Evolutionary conservation across 106 monocot genomes (phyloP).

Genomic region (Gastrodia elata): DNA sequence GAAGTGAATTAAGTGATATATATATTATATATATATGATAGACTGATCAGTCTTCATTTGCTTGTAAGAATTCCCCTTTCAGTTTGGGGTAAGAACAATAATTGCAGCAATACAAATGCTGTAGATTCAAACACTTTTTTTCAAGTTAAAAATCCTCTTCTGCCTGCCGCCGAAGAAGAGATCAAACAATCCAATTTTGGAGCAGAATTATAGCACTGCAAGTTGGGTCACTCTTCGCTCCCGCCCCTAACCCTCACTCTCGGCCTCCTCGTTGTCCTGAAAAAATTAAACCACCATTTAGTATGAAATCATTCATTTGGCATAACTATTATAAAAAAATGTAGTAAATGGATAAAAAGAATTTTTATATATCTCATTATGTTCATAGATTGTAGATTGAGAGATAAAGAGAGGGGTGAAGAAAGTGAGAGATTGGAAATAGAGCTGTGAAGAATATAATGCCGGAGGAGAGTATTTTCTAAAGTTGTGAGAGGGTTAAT

Average conservation of each 20-base stretch:
- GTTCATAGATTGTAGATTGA: not conserved
- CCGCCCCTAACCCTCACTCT: not conserved
- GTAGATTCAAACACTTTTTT: constrained; percentile 2
- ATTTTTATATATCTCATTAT: not conserved
- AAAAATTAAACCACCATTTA: not conserved
- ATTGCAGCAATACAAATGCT: not conserved
- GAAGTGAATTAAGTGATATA: not conserved
- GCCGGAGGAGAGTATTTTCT: not conserved
- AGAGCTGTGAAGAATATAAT: not conserved
- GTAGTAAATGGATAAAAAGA: not conserved
- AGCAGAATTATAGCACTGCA: not conserved
- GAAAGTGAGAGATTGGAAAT: not conserved
- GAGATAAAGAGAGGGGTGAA: not conserved
- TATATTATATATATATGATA: no score
- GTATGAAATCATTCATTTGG: not conserved
- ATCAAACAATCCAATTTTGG: not conserved
- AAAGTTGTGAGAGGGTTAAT: not conserved
- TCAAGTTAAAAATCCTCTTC: not conserved
- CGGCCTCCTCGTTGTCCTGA: constrained; percentile 4
- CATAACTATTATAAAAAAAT: not conserved
- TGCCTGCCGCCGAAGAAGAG: not conserved
- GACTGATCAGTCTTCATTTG: not conserved
- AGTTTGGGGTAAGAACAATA: not conserved
- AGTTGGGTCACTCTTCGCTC: not conserved
- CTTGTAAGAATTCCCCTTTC: not conserved